Evolutionary conservation across 805 yeast species (phyloP).

Genomic region (Sugiyamaella boreocaroliniensis): DNA sequence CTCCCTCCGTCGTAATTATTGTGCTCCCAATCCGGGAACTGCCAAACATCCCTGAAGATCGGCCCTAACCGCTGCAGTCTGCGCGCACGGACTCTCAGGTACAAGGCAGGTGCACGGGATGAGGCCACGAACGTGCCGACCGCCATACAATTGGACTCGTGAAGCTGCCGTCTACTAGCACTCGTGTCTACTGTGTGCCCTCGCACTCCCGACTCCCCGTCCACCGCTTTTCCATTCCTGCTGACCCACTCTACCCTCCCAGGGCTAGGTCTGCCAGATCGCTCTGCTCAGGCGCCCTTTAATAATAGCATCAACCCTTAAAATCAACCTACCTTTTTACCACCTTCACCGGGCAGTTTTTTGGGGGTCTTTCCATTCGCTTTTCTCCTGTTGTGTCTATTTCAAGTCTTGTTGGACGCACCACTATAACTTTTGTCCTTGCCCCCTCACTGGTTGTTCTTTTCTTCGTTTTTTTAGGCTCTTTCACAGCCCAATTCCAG

Average conservation of each 20-base stretch:
- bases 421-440: no score
- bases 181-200: no score
- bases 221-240: no score
- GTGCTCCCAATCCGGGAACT: background rate
- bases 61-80: background rate
- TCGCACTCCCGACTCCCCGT: no score
- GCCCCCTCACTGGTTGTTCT: no score
- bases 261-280: background rate
- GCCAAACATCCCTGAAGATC: background rate
- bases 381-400: background rate
- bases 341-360: background rate
- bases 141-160: background rate
- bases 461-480: background rate
- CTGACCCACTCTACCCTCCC: background rate
- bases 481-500: background rate
- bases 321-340: background rate
- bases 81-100: background rate
- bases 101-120: no score
- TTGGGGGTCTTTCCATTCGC: background rate
- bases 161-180: background rate
- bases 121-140: background rate
- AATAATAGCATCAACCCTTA: background rate
- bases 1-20: background rate
- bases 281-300: background rate
- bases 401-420: no score